Conservation (phyloP, 2,329 filamentous ascomycete genomes). For the Aphanoascus verrucosus region DNA sequence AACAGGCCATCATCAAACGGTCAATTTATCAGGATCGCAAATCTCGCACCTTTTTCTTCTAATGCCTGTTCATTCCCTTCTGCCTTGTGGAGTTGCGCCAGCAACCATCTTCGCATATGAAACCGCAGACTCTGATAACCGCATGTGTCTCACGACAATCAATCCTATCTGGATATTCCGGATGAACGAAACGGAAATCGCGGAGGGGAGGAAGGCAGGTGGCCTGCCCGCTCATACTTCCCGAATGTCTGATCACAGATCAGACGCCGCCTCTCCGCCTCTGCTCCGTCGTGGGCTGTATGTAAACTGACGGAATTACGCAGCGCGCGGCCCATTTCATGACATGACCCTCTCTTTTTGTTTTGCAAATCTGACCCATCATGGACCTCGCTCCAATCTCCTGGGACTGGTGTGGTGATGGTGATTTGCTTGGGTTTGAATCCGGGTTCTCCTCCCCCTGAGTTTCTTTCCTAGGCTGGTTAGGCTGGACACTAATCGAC, state of each 20-base stretch:
- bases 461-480: neutral
- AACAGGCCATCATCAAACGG: neutral
- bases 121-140: neutral
- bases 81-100: neutral
- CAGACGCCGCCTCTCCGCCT: neutral
- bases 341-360: neutral
- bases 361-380: constrained; percentile 12
- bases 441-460: neutral
- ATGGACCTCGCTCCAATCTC: constrained; percentile 3
- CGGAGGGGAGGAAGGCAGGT: too few species aligned
- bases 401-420: too few species aligned
- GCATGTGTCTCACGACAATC: constrained; percentile 4
- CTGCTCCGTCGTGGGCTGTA: neutral
- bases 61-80: neutral
- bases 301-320: neutral
- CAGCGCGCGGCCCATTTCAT: neutral
- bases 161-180: neutral
- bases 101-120: neutral
- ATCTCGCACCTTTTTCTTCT: neutral
- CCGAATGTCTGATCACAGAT: neutral
- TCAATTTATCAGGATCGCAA: neutral
- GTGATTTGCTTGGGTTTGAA: neutral
- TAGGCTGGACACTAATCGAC: neutral
- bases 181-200: neutral
- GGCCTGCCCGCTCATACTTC: neutral